phyloP scores from a whole-genome alignment of 345 rosid genomes.

The sweet orange (Citrus sinensis) region DVS_A1.0 CM039163.1:28340001-28340500 shows the following conservation, averaged over 20 bases:
- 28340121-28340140: background rate
- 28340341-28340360: background rate
- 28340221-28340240: background rate
- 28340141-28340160: background rate
- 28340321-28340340: background rate
- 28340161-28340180: background rate
- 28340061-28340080: slow-evolving; percentile 1
- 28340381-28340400: background rate
- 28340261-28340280: background rate
- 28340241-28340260: too few relatives aligned
- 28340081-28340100: background rate
- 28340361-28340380: background rate
- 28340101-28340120: background rate
- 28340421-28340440: background rate
- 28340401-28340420: background rate
- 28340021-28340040: background rate
- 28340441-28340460: background rate
- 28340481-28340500: background rate
- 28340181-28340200: background rate
- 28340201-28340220: background rate
- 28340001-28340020: slow-evolving; percentile 7
- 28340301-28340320: background rate
- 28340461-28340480: background rate
- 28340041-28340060: slow-evolving; percentile 4
- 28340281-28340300: background rate